Base-by-base conservation (phyloP, 202 grass and related monocot genomes). In the Bolboschoenoplectus hybrid region DNA sequence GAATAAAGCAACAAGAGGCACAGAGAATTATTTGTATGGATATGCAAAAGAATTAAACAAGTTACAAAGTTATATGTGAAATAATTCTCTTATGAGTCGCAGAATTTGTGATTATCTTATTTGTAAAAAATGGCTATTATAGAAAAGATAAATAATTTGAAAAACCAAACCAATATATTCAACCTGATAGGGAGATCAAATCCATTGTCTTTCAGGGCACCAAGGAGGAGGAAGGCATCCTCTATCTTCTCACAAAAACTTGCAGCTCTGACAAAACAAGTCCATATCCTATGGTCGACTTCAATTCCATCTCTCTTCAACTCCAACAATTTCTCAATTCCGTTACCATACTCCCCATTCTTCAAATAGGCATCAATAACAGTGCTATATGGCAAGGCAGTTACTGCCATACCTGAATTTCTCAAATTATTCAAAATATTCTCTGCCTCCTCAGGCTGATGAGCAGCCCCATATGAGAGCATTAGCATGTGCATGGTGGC, bases 401-500 rank as follows among this genome's bases (percentile, higher is more conserved):
- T 90, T 19, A 93, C 81, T 89, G 89, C 91, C 71, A 92, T 71
- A 85, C 85, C 88, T 51, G 93, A 93, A 39, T 66, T 87, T 85
- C 90, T 98, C 85, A 98, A 77, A 81, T 87, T 93, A 83, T 85
- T 95, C 66, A 98, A 85, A 58, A 98, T 90, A 89, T 89, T 95
- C 63, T 95, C 95, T 86, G 93, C 95, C 87, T 94, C 91, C 0
- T 82, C 84, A 61, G 95, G 93, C 78, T 95, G 88, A 32, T 91
- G 88, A 81, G 87, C 81, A 91, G 83, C 71, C 9, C 91, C 93
- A 86, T 98, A 98, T 87, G 93, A 95, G 87, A 89, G 91, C 93
- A 95, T 98, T 76, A 98, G 90, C 78, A 98, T 92, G 81, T 98
- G 93, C 95, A 98, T 98, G 10, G 91, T 95, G 50, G 95, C 89